Evolutionary conservation across 805 yeast genomes (phyloP).

Genomic region (Starmerella geochares): DNA sequence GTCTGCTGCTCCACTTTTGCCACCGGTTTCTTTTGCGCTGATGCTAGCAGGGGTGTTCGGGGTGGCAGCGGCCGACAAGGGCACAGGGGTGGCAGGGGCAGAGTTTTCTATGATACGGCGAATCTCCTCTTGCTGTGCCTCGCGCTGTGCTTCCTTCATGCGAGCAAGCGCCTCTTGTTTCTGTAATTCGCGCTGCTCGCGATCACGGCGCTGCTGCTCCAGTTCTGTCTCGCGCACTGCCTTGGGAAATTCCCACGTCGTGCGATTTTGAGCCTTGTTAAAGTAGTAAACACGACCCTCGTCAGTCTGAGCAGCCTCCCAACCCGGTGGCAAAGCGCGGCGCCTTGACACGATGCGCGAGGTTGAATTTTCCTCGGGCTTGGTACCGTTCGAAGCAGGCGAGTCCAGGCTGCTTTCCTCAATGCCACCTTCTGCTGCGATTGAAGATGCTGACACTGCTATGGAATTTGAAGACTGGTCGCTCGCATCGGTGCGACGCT

Average conservation of each 20-base stretch:
- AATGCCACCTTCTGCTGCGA: too few species aligned
- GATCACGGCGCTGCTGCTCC: constrained; percentile 1
- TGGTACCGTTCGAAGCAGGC: too few species aligned
- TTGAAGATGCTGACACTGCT: too few species aligned
- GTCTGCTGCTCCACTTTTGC: too few species aligned
- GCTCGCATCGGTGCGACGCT: constrained; percentile 34
- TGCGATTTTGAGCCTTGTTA: constrained; percentile 39
- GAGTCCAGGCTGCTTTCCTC: too few species aligned
- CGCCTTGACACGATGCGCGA: not conserved
- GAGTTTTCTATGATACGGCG: constrained; percentile 27
- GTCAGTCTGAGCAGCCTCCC: constrained; percentile 50
- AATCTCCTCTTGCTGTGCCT: constrained; percentile 32
- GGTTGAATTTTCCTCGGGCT: too few species aligned
- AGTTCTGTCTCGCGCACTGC: constrained; percentile 8
- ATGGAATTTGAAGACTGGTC: not conserved
- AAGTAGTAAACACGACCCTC: constrained; percentile 44
- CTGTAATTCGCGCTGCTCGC: constrained; percentile 11
- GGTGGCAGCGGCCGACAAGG: not conserved
- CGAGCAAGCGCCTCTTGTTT: constrained; percentile 14
- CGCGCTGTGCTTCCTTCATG: constrained; percentile 17
- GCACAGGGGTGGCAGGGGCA: constrained; percentile 4
- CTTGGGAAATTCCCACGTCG: constrained; percentile 45
- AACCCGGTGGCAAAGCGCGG: constrained; percentile 44
- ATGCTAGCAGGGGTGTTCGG: constrained; percentile 13
- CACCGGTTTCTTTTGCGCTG: not conserved